A percentile compares a stretch with the other conserved stretches of the same genome.
Evolutionary conservation across 2,329 filamentous ascomycete genomes (phyloP).

Genomic region (Fusarium verticillioides): DNA sequence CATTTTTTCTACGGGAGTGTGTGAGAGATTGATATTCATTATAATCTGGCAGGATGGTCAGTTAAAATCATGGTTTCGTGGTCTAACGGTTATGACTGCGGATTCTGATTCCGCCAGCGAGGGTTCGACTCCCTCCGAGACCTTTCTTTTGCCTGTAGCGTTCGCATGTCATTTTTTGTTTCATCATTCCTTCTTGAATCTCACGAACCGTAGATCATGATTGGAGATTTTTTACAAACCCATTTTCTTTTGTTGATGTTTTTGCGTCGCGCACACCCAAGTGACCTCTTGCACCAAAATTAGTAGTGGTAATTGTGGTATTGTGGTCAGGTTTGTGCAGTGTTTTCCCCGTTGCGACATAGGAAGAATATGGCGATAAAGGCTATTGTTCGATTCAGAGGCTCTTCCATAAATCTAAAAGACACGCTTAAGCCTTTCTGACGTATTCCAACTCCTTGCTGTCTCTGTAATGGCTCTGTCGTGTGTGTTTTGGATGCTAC

Average conservation of each 20-base stretch:
- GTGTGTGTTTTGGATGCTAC: fast-evolving
- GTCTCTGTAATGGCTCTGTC: fast-evolving
- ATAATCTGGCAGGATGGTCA: too few relatives aligned
- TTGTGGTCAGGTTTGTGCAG: too few relatives aligned
- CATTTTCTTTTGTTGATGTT: fast-evolving
- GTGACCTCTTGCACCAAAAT: too few relatives aligned
- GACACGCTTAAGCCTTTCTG: fast-evolving
- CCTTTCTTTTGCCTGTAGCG: background rate
- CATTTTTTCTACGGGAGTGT: too few relatives aligned
- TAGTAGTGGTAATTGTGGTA: too few relatives aligned
- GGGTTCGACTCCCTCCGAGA: slow-evolving; percentile 3
- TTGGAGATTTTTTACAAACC: fast-evolving
- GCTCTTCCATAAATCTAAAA: too few relatives aligned
- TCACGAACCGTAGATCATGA: fast-evolving
- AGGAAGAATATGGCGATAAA: too few relatives aligned
- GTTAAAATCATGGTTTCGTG: background rate
- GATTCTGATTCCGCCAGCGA: slow-evolving; percentile 2
- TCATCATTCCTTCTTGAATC: fast-evolving
- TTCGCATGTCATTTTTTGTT: fast-evolving
- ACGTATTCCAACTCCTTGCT: fast-evolving
- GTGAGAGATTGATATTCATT: too few relatives aligned
- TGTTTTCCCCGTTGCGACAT: too few relatives aligned
- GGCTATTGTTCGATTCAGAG: too few relatives aligned
- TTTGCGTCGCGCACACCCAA: too few relatives aligned
- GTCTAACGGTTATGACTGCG: slow-evolving; percentile 3